phyloP scores from a whole-genome alignment of 257 asterid genomes.

The Penstemon davidsonii region DNA sequence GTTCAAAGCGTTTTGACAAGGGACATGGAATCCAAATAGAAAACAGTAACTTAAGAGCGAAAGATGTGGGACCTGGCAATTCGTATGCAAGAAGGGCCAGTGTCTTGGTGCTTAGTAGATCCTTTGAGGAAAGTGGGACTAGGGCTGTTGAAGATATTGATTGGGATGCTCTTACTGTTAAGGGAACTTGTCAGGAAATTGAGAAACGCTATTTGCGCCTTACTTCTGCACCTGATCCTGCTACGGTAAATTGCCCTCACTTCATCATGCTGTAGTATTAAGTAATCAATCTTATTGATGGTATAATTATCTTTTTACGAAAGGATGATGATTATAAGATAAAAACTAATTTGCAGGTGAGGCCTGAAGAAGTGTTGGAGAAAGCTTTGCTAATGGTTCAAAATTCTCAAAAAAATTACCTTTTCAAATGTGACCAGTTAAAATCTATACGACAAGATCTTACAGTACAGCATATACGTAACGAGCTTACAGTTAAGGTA shows the following conservation, averaged over 20 bases:
- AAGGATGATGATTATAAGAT: conserved; percentile 25
- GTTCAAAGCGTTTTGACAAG: conserved; percentile 92
- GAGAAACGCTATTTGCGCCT: conserved; percentile 98
- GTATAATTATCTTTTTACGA: conserved; percentile 11
- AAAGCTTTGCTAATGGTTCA: conserved; percentile 86
- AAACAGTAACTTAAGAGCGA: conserved; percentile 44
- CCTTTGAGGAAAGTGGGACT: conserved; percentile 72
- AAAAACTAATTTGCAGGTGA: conserved; percentile 65
- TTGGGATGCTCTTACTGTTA: conserved; percentile 94
- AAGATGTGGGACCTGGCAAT: conserved; percentile 51
- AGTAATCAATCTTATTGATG: conserved; percentile 18
- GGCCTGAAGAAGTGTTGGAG: conserved; percentile 96
- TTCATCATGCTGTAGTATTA: conserved; percentile 24
- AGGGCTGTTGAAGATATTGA: conserved; percentile 98
- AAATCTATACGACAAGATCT: conserved; percentile 99
- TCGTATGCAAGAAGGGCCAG: conserved; percentile 60
- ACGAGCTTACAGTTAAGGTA: conserved; percentile 94
- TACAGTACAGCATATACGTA: conserved; percentile 90
- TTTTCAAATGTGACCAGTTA: conserved; percentile 93
- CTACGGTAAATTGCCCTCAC: conserved; percentile 60
- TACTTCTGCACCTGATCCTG: conserved; percentile 99
- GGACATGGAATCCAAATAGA: conserved; percentile 62
- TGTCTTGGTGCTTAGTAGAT: conserved; percentile 64
- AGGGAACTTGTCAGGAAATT: conserved; percentile 92
- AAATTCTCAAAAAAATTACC: conserved; percentile 83